Conservation (phyloP, 139 green algal genomes). For the Coelastrella sp. region DNA sequence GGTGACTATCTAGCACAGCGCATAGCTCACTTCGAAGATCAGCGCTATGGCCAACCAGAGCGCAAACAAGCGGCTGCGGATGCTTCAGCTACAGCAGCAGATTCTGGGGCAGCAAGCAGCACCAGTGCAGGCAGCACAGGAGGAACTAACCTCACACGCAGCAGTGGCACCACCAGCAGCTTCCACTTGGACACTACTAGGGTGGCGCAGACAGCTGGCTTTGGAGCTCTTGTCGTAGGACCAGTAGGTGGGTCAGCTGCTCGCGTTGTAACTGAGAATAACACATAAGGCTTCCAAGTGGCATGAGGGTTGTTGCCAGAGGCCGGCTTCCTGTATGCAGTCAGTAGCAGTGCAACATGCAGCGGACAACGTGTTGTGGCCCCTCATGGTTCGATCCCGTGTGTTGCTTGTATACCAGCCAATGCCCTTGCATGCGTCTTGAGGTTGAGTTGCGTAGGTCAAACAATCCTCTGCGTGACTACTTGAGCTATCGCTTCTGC, state of each 20-base stretch:
- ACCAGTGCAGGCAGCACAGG: background rate
- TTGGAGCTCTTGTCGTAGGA: constrained; percentile 20
- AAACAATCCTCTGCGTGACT: background rate
- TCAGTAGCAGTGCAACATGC: too few species aligned
- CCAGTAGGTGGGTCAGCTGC: constrained; percentile 8
- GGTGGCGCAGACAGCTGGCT: background rate
- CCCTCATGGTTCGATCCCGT: too few species aligned
- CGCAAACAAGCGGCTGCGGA: background rate
- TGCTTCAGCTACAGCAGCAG: background rate
- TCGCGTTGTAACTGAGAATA: background rate
- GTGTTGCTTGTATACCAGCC: too few species aligned
- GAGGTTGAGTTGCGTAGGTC: background rate
- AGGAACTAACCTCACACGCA: background rate
- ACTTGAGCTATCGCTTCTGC: background rate
- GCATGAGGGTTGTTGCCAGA: too few species aligned
- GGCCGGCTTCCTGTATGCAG: too few species aligned
- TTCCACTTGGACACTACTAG: background rate
- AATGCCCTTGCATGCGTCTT: too few species aligned
- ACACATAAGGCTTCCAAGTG: background rate
- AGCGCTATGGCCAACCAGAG: background rate
- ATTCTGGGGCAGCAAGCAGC: background rate
- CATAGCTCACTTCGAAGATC: constrained; percentile 41
- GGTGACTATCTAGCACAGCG: constrained; percentile 60
- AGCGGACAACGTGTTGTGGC: too few species aligned
- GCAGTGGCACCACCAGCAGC: constrained; percentile 1